Conservation (phyloP, 257 asterid species). For the Solanum medicagineum region DNA sequence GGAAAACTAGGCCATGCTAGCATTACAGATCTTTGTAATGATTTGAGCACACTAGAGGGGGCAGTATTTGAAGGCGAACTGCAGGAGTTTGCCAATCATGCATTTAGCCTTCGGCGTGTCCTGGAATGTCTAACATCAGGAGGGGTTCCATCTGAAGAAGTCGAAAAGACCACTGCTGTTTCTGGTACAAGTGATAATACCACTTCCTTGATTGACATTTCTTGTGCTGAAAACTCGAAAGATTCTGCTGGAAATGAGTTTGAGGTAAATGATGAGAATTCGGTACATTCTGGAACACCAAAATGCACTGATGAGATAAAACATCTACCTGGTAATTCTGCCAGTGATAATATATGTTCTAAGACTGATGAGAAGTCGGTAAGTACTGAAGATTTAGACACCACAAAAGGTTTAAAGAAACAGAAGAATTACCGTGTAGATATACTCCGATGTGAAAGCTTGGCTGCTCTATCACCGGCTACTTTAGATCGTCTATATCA, state of each 20-base stretch:
- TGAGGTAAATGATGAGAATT: conserved; percentile 17
- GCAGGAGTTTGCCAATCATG: conserved; percentile 98
- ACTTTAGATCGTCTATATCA: conserved; percentile 87
- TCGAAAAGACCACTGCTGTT: conserved; percentile 14
- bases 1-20: conserved; percentile 92
- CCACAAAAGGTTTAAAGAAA: conserved; percentile 39
- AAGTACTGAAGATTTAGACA: conserved; percentile 24
- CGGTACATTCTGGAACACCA: conserved; percentile 3
- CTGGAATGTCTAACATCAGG: conserved; percentile 93
- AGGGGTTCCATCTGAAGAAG: conserved; percentile 47
- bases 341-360: not conserved
- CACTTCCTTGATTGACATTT: conserved; percentile 21
- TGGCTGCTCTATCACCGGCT: conserved; percentile 84
- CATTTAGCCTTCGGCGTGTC: conserved; percentile 88
- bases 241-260: conserved; percentile 15
- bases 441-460: conserved; percentile 96
- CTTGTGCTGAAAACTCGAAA: conserved; percentile 12
- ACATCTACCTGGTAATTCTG: not conserved
- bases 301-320: not conserved
- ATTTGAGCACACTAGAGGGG: conserved; percentile 82
- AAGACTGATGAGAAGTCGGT: conserved; percentile 30
- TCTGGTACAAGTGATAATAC: conserved; percentile 29
- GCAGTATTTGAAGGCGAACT: conserved; percentile 94
- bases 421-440: conserved; percentile 68
- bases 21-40: conserved; percentile 86